These are phyloP conservation scores for Phytophthora idaei DNA, from an alignment of 352 stramenopile species.

Conservation along the genomic window DNA sequence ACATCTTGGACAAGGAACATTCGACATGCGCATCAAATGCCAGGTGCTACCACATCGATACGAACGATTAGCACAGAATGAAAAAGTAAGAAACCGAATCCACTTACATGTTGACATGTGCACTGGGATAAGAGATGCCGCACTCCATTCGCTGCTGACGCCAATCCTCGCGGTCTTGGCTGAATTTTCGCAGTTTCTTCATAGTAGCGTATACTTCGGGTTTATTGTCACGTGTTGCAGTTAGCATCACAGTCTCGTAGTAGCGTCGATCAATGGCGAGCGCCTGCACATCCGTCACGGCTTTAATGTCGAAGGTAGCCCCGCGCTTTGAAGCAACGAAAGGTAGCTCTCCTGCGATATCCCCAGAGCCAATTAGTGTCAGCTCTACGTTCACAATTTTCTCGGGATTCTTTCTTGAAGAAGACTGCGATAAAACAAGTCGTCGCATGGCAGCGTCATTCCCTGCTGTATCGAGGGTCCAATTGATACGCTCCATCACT, in stretches of 20 bases:
- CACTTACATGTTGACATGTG: slow-evolving; percentile 74
- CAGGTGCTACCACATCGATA: slow-evolving; percentile 50
- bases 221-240: slow-evolving; percentile 50
- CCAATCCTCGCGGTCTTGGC: slow-evolving; percentile 70
- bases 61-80: background rate
- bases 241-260: slow-evolving; percentile 64
- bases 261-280: slow-evolving; percentile 66
- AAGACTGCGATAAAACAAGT: slow-evolving; percentile 31
- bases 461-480: slow-evolving; percentile 39
- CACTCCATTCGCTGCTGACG: slow-evolving; percentile 74
- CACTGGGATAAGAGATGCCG: slow-evolving; percentile 66
- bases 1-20: slow-evolving; percentile 62
- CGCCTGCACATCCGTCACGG: slow-evolving; percentile 65
- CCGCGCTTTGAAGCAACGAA: slow-evolving; percentile 60
- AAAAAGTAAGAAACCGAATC: background rate
- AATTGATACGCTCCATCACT: slow-evolving; percentile 73
- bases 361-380: slow-evolving; percentile 56
- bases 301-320: slow-evolving; percentile 70
- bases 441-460: slow-evolving; percentile 28
- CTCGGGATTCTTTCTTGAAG: slow-evolving; percentile 50
- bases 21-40: slow-evolving; percentile 81
- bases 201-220: slow-evolving; percentile 44
- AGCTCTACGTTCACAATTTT: slow-evolving; percentile 80
- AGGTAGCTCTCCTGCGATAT: slow-evolving; percentile 66
- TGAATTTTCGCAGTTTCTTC: slow-evolving; percentile 54